phyloP scores from a whole-genome alignment of 306 rosid genomes.

The Castanopsis chinensis region DNA sequence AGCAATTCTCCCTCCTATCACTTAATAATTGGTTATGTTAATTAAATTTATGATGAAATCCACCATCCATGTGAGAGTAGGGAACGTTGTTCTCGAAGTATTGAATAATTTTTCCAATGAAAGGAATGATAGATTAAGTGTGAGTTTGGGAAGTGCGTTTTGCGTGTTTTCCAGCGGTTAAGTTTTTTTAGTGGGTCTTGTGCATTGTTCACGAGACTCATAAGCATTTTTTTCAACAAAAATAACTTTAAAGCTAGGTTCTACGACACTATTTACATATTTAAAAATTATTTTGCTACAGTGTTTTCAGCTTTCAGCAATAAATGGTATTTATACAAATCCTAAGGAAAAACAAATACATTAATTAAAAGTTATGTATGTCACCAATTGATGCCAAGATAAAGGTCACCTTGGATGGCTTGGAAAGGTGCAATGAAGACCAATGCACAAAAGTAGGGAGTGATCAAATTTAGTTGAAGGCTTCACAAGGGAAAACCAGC shows the following conservation, averaged over 20 bases:
- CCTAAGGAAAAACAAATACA: background rate
- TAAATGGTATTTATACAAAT: rapidly evolving
- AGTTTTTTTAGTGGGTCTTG: rapidly evolving
- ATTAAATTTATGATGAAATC: too few relatives aligned
- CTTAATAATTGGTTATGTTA: too few relatives aligned
- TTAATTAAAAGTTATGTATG: background rate
- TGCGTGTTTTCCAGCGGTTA: too few relatives aligned
- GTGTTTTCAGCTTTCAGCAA: too few relatives aligned
- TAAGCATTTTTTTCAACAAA: too few relatives aligned
- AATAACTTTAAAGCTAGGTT: rapidly evolving
- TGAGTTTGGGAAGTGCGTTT: too few relatives aligned
- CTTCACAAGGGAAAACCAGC: background rate
- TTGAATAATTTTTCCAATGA: too few relatives aligned
- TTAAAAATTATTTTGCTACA: too few relatives aligned
- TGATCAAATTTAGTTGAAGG: background rate
- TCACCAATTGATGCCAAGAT: background rate
- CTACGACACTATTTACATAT: rapidly evolving
- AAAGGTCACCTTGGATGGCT: background rate
- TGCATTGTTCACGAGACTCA: rapidly evolving
- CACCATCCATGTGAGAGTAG: too few relatives aligned
- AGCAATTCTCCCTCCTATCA: too few relatives aligned
- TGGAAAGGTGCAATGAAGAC: background rate
- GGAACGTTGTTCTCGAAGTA: too few relatives aligned
- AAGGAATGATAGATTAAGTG: background rate
- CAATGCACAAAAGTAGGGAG: background rate